Base-by-base conservation (phyloP, 2,329 filamentous ascomycete species). In the Pleoardoris graminearum region DNA sequence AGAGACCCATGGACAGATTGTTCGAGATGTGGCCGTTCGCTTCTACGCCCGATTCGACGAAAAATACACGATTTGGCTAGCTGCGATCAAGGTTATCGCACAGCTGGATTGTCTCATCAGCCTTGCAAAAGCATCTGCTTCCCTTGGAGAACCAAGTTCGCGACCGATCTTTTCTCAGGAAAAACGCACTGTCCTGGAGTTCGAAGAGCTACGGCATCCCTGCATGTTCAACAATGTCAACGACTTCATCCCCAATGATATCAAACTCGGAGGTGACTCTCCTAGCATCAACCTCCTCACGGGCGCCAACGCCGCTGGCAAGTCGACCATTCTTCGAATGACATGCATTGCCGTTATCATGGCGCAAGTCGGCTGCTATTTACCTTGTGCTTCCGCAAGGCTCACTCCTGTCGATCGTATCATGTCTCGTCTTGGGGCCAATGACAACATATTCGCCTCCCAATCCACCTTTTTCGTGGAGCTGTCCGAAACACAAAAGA, bases 391-490 rank as follows among this genome's bases (percentile, higher is more conserved):
- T 16, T 90, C 86, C 3, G 94, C 94, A 1, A 85, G 82, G 2
- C 81, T 99, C 38, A 97, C 93, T 0, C 93, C 94, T 0, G 86
- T 96, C 3, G 94, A 99, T 71, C 90, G 94, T 49, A 97, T 99
- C 79, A 99, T 99, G 94, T 97, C 93, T 8, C 90, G 94, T 39
- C 85, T 99, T 0, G 94, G 94, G 8, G 94, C 94, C 42, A 96
- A 97, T 67, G 94, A 99, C 83, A 97, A 97, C 74, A 99, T 99
- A 65, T 97, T 99, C 70, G 94, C 93, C 1, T 90, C 93, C 0
- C 94, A 99, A 73, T 96, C 90, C 12, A 99, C 94, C 2, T 99
- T 99, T 80, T 97, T 99, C 68, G 93, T 99, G 23, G 94, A 99
- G 75, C 79, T 99, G 1, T 92, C 91, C 0, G 94, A 99, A 73